phyloP scores from a whole-genome alignment of 768 basidiomycete genomes.

The Amanita phalloides region DNA sequence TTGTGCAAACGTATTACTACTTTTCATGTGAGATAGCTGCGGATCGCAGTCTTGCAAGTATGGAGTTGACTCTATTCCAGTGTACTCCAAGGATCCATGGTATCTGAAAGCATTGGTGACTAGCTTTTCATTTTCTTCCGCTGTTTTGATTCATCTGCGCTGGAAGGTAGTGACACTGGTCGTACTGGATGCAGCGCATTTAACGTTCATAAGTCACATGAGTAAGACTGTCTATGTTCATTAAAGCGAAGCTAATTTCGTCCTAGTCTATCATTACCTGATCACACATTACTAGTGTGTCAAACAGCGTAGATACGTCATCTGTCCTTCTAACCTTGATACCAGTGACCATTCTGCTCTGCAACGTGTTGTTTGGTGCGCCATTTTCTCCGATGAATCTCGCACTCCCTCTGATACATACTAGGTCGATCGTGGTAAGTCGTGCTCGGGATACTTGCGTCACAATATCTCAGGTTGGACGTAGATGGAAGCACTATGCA shows the following conservation, averaged over 20 bases:
- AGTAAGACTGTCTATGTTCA: conserved; percentile 17
- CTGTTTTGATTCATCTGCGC: not conserved
- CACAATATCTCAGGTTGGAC: not conserved
- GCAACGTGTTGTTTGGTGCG: conserved; percentile 17
- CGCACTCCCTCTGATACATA: conserved; percentile 1
- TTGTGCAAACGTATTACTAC: conserved; percentile 39
- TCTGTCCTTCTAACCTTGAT: not conserved
- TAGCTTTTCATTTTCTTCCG: not conserved
- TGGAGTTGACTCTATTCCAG: conserved; percentile 10
- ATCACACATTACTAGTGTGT: conserved; percentile 29
- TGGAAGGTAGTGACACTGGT: conserved; percentile 28
- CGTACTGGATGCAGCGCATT: conserved; percentile 35
- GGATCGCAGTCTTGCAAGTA: not conserved
- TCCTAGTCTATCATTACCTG: conserved; percentile 39
- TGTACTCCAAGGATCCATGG: conserved; percentile 29
- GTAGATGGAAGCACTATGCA: conserved; percentile 36
- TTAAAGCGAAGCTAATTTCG: not conserved
- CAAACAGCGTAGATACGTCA: not conserved
- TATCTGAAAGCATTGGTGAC: conserved; percentile 30
- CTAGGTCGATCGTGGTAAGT: conserved; percentile 29
- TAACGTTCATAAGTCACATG: conserved; percentile 34
- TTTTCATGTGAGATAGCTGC: conserved; percentile 21
- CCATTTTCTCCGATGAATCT: not conserved
- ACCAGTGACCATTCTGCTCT: conserved; percentile 16
- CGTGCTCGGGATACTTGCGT: not conserved